phyloP scores from a whole-genome alignment of 495 filamentous ascomycete species.

The Aspergillus leporis region DNA sequence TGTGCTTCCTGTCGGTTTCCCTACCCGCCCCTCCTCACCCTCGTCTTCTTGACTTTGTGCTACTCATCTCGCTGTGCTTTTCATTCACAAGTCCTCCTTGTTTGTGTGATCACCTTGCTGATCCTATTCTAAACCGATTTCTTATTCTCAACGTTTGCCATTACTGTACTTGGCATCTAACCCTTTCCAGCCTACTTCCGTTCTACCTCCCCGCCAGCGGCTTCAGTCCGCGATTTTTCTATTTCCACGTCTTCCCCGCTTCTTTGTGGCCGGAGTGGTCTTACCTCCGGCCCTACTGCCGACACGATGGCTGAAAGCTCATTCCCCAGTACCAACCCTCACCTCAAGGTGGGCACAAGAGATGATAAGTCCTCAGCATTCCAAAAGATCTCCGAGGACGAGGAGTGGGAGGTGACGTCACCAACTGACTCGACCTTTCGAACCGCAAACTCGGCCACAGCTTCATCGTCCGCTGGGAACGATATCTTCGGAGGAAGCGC shows the following conservation, averaged over 20 bases:
- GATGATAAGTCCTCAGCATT: constrained; percentile 34
- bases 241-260: constrained; percentile 22
- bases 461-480: constrained; percentile 23
- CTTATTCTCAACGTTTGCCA: constrained; percentile 6
- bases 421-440: constrained; percentile 59
- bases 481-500: constrained; percentile 34
- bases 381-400: constrained; percentile 58
- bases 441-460: constrained; percentile 32
- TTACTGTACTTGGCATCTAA: constrained; percentile 12
- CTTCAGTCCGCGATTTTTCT: constrained; percentile 17
- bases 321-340: constrained; percentile 60
- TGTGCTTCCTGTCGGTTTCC: constrained; percentile 21
- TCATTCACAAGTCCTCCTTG: neutral
- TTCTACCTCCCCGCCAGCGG: constrained; percentile 6
- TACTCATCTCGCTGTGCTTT: constrained; percentile 1
- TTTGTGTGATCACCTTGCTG: neutral
- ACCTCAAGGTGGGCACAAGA: constrained; percentile 41
- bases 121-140: constrained; percentile 5
- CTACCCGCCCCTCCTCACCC: constrained; percentile 27
- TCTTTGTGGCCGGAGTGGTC: constrained; percentile 32
- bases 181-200: constrained; percentile 16
- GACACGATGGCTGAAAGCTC: constrained; percentile 52
- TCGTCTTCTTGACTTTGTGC: constrained; percentile 15
- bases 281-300: constrained; percentile 31
- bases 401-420: constrained; percentile 64